phyloP scores from a whole-genome alignment of 2,329 filamentous ascomycete species.

The Aspergillus neotritici region DNA sequence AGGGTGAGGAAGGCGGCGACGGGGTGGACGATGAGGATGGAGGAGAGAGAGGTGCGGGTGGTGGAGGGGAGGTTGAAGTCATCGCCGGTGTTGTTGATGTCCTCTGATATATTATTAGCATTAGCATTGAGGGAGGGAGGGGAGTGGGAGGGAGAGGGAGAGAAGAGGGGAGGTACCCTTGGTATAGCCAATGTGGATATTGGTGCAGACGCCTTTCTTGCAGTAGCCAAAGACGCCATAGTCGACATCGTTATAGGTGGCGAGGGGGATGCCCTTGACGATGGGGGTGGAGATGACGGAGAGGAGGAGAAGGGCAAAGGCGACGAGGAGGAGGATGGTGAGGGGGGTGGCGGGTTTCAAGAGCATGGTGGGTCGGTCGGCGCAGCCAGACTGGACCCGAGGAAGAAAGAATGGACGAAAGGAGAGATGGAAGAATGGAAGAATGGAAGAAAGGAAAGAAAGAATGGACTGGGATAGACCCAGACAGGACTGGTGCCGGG shows the following conservation, averaged over 20 bases:
- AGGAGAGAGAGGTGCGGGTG: slow-evolving; percentile 65
- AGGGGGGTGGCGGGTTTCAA: slow-evolving; percentile 89
- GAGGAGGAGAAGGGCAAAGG: slow-evolving; percentile 78
- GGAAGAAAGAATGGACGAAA: not conserved
- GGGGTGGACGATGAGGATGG: slow-evolving; percentile 87
- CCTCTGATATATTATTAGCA: slow-evolving; percentile 19
- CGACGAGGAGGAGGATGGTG: slow-evolving; percentile 74
- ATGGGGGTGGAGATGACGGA: slow-evolving; percentile 89
- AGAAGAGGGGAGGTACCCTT: slow-evolving; percentile 56
- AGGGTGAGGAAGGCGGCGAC: slow-evolving; percentile 82
- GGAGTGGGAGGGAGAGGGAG: slow-evolving; percentile 1
- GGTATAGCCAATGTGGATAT: slow-evolving; percentile 77
- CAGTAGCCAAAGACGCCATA: slow-evolving; percentile 96
- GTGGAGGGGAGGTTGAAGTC: slow-evolving; percentile 62
- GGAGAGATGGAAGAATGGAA: not conserved
- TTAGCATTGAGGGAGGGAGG: slow-evolving; percentile 2
- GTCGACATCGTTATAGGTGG: slow-evolving; percentile 65
- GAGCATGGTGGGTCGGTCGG: slow-evolving; percentile 52
- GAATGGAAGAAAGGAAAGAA: too few species aligned
- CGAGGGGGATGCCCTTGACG: slow-evolving; percentile 77
- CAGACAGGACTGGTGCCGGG: too few species aligned
- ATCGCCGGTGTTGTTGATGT: slow-evolving; percentile 37
- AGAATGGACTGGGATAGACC: too few species aligned
- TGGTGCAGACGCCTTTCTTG: slow-evolving; percentile 58
- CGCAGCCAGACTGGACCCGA: slow-evolving; percentile 7